Percentiles rank a stretch among this genome's conserved stretches.
These are phyloP conservation scores for Dactylorhiza incarnata DNA, from an alignment of 106 monocot genomes.

Conservation along the genomic window DNA sequence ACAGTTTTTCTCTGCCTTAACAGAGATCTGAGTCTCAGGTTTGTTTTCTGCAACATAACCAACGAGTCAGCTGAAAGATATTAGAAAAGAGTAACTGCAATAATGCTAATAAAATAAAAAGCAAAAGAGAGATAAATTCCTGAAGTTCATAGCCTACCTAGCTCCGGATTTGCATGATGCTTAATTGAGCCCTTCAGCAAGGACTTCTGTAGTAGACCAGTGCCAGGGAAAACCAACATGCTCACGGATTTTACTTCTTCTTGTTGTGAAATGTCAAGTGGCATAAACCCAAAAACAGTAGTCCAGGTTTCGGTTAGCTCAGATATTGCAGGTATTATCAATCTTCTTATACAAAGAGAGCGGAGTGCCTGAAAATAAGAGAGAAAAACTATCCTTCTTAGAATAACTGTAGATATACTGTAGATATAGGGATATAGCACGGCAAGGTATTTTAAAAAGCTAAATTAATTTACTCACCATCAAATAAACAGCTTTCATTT, in stretches of 20 bases:
- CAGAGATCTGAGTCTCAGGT: not conserved
- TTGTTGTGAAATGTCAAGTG: constrained; percentile 38
- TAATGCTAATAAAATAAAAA: not conserved
- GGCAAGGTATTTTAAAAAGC: not conserved
- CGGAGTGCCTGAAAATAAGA: constrained; percentile 53
- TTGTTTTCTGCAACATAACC: not conserved
- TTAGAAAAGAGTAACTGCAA: constrained; percentile 2
- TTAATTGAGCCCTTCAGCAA: constrained; percentile 26
- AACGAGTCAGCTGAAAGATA: not conserved
- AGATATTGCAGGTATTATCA: constrained; percentile 90
- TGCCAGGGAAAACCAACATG: constrained; percentile 79
- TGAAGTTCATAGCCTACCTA: constrained; percentile 21
- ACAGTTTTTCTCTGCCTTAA: not conserved
- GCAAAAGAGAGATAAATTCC: not conserved
- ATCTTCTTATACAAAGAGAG: constrained; percentile 57
- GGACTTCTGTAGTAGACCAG: constrained; percentile 62
- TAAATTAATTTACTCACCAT: not conserved
- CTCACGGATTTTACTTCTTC: constrained; percentile 57
- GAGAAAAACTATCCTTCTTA: not conserved
- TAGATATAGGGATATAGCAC: not conserved
- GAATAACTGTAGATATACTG: not conserved
- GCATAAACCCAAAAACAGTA: constrained; percentile 61
- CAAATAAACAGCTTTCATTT: not conserved
- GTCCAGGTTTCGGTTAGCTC: constrained; percentile 82
- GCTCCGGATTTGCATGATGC: constrained; percentile 1